phyloP scores from a whole-genome alignment of 371 early-diverging fungal genomes.

The Mucor velutinosus region DNA sequence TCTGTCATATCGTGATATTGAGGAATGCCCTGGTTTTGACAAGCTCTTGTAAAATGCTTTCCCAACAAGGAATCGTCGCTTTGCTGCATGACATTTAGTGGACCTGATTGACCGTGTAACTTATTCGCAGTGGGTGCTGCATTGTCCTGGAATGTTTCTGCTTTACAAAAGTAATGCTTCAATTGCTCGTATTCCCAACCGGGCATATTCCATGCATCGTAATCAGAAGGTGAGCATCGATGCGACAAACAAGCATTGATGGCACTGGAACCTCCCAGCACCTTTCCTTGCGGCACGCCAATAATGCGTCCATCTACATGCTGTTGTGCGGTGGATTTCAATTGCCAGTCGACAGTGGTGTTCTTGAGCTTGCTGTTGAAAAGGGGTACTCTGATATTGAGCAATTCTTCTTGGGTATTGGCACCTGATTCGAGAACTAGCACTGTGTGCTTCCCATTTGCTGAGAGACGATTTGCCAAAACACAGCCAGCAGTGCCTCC shows the following conservation, averaged over 20 bases:
- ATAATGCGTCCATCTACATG: constrained; percentile 18
- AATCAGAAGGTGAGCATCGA: constrained; percentile 37
- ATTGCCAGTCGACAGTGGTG: constrained; percentile 22
- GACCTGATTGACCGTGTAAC: constrained; percentile 26
- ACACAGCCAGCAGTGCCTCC: constrained; percentile 37
- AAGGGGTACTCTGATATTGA: constrained; percentile 16
- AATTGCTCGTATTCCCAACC: constrained; percentile 25
- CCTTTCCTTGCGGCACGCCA: constrained; percentile 35
- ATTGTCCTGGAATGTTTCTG: constrained; percentile 16
- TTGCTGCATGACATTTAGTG: constrained; percentile 16
- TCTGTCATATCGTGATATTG: constrained; percentile 27
- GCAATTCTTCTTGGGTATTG: constrained; percentile 8
- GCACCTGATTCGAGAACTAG: constrained; percentile 29
- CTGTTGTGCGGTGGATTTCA: constrained; percentile 11
- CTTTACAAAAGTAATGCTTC: constrained; percentile 26
- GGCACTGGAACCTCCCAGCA: constrained; percentile 41
- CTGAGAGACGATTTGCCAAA: constrained; percentile 28
- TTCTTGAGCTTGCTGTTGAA: constrained; percentile 24
- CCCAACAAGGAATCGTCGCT: constrained; percentile 5
- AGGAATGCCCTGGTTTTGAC: constrained; percentile 19
- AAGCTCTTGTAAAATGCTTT: constrained; percentile 17
- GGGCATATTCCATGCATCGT: constrained; percentile 20
- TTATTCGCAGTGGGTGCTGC: not conserved
- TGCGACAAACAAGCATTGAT: constrained; percentile 44
- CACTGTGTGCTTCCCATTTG: constrained; percentile 5